Percentiles rank a stretch among this genome's conserved stretches.
phyloP scores from a whole-genome alignment of 2,329 filamentous ascomycete species.

The Penicillium olsonii region DNA sequence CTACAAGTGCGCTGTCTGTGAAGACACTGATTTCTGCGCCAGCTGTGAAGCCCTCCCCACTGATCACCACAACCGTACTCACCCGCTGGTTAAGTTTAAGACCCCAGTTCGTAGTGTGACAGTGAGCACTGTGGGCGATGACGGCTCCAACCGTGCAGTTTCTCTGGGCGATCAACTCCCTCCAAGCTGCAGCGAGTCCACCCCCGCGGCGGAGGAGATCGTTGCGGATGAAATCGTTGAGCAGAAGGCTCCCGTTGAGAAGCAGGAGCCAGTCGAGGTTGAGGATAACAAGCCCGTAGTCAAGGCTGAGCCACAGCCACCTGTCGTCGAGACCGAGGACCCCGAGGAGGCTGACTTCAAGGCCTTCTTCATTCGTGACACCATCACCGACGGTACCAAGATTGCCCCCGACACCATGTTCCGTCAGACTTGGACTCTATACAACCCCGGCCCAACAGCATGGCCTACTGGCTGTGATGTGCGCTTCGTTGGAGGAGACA shows the following conservation, averaged over 20 bases:
- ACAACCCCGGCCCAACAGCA: constrained; percentile 73
- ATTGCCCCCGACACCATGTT: constrained; percentile 73
- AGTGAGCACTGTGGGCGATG: constrained; percentile 80
- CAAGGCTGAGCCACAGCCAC: constrained; percentile 1
- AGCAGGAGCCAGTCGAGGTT: constrained; percentile 26
- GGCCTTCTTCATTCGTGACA: constrained; percentile 75
- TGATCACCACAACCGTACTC: constrained; percentile 89
- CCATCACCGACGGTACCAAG: constrained; percentile 73
- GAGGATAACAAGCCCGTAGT: constrained; percentile 16
- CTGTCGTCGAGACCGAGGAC: background rate
- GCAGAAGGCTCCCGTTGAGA: constrained; percentile 22
- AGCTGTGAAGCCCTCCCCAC: constrained; percentile 85
- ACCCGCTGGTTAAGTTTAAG: constrained; percentile 96
- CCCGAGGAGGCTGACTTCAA: constrained; percentile 40
- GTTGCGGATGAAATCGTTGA: constrained; percentile 23
- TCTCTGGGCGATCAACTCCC: constrained; percentile 71
- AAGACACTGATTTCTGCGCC: constrained; percentile 93
- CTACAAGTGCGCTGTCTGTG: constrained; percentile 96
- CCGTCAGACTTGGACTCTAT: constrained; percentile 86
- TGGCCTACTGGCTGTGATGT: constrained; percentile 93
- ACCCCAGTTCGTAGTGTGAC: constrained; percentile 85
- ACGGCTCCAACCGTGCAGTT: constrained; percentile 65
- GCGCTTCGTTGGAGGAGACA: constrained; percentile 89
- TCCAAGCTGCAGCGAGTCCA: constrained; percentile 41
- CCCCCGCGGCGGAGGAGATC: constrained; percentile 27